A percentile compares a stretch with the other conserved stretches of the same genome.
These are phyloP conservation scores for Suillus weaverae DNA, from an alignment of 768 basidiomycete species.

Conservation along the genomic window DNA sequence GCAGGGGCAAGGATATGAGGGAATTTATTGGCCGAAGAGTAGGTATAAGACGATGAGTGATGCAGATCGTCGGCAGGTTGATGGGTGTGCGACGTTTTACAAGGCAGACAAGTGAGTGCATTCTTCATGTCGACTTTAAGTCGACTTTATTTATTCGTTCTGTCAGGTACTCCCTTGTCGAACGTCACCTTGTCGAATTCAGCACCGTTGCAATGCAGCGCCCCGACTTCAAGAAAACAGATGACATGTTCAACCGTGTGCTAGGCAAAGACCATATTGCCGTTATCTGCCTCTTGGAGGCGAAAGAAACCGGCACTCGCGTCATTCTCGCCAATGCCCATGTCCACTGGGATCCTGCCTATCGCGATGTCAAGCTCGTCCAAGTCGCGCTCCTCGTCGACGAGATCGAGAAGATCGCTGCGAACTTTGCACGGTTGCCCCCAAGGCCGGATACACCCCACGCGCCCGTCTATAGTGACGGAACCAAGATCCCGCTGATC, in stretches of 20 bases:
- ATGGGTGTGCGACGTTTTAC: constrained; percentile 97
- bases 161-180: constrained; percentile 84
- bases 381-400: constrained; percentile 92
- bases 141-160: constrained; percentile 1
- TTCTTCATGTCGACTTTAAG: constrained; percentile 4
- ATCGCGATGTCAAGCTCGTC: constrained; percentile 95
- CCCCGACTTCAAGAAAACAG: constrained; percentile 93
- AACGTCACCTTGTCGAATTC: constrained; percentile 93
- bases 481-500: constrained; percentile 85
- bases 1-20: constrained; percentile 78
- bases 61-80: constrained; percentile 82
- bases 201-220: constrained; percentile 90
- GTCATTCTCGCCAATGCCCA: constrained; percentile 90
- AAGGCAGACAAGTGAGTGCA: constrained; percentile 77
- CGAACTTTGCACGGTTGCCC: constrained; percentile 83
- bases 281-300: constrained; percentile 83
- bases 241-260: constrained; percentile 99
- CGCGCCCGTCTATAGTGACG: constrained; percentile 72
- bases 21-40: constrained; percentile 89
- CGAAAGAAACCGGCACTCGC: constrained; percentile 81
- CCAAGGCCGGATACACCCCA: constrained; percentile 43
- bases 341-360: constrained; percentile 90
- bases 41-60: constrained; percentile 92
- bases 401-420: constrained; percentile 87
- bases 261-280: constrained; percentile 94